phyloP scores from a whole-genome alignment of 306 rosid genomes.

The Malus fusca region DNA sequence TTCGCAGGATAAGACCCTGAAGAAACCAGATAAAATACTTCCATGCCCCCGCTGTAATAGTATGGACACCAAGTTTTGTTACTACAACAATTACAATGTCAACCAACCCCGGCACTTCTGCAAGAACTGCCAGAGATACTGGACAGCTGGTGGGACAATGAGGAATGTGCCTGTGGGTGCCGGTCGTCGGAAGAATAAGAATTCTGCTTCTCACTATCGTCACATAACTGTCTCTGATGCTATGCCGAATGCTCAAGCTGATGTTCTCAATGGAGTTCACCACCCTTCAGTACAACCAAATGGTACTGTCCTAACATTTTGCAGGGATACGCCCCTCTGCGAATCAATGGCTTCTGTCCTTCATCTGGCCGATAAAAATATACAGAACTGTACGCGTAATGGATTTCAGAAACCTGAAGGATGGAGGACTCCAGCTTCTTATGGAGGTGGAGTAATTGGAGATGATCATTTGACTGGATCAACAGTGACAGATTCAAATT shows the following conservation, averaged over 20 bases:
- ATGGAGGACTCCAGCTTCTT: constrained; percentile 23
- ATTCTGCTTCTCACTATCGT: constrained; percentile 35
- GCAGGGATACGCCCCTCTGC: constrained; percentile 34
- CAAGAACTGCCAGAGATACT: constrained; percentile 51
- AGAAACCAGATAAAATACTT: constrained; percentile 47
- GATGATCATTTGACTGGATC: constrained; percentile 23
- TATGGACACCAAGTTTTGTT: constrained; percentile 56
- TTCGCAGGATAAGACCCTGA: constrained; percentile 39
- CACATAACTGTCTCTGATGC: constrained; percentile 38
- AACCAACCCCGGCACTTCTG: constrained; percentile 51
- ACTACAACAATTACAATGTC: constrained; percentile 48
- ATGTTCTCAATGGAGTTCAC: constrained; percentile 18
- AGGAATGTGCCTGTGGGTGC: constrained; percentile 55
- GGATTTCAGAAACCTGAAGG: constrained; percentile 34
- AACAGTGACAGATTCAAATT: constrained; percentile 19
- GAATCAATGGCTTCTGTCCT: constrained; percentile 46
- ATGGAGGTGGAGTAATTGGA: constrained; percentile 20
- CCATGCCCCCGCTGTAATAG: constrained; percentile 52
- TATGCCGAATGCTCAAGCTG: constrained; percentile 21
- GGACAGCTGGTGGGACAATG: constrained; percentile 58
- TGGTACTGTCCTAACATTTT: constrained; percentile 38
- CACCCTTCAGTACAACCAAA: constrained; percentile 23
- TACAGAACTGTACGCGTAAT: constrained; percentile 13
- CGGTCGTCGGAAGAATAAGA: constrained; percentile 53
- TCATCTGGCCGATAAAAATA: constrained; percentile 33